These are phyloP conservation scores for Sphagnurus paluster DNA, from an alignment of 1,284 basidiomycete species.

Conservation along the genomic window DNA sequence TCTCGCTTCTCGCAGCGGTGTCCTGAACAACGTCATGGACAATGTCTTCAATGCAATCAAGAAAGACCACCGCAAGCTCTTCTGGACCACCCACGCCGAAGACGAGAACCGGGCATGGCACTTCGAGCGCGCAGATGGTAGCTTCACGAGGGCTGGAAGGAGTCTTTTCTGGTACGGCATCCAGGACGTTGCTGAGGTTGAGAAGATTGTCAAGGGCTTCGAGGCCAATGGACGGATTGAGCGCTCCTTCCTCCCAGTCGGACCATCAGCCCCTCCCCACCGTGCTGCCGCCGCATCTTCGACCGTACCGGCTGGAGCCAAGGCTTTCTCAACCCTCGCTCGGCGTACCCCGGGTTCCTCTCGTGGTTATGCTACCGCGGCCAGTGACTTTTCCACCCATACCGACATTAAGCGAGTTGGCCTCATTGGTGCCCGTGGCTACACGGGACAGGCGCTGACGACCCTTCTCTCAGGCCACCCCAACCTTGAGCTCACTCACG, in stretches of 20 bases:
- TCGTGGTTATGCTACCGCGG: constrained; percentile 65
- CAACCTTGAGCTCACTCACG: constrained; percentile 86
- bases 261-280: constrained; percentile 74
- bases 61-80: constrained; percentile 92
- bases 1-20: constrained; percentile 83
- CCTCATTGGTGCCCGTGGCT: constrained; percentile 94
- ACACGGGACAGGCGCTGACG: constrained; percentile 92
- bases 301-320: constrained; percentile 31
- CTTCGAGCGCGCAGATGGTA: constrained; percentile 97
- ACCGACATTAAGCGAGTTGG: constrained; percentile 86
- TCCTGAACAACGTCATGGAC: constrained; percentile 94
- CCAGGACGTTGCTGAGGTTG: constrained; percentile 90
- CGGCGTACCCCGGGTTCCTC: constrained; percentile 51
- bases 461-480: constrained; percentile 86
- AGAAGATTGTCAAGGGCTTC: constrained; percentile 80
- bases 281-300: constrained; percentile 33
- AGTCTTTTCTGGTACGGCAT: constrained; percentile 99
- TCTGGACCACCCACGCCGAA: constrained; percentile 96
- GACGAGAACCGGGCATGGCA: constrained; percentile 98
- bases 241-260: constrained; percentile 88
- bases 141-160: constrained; percentile 92
- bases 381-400: constrained; percentile 37
- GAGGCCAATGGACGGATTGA: constrained; percentile 88
- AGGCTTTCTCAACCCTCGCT: constrained; percentile 76
- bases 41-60: constrained; percentile 96